Evolutionary conservation across 371 early-diverging fungal species (phyloP).

Genomic region (Actinomortierella wolfii): DNA sequence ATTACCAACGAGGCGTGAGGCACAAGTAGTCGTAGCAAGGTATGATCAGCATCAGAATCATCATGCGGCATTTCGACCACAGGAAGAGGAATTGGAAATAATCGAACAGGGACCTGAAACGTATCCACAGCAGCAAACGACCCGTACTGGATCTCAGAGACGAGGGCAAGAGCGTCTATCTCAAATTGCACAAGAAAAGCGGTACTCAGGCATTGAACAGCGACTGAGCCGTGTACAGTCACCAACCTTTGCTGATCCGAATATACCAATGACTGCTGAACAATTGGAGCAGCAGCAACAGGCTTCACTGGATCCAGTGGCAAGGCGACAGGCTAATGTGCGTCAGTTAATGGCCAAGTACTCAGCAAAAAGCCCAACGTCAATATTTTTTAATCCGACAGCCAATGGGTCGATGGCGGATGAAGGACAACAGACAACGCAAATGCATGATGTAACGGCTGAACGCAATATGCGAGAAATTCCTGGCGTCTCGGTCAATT

Average conservation of each 20-base stretch:
- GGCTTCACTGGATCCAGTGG: neutral
- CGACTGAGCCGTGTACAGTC: neutral
- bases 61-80: no score
- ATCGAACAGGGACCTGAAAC: no score
- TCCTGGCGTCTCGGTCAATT: neutral
- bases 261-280: constrained; percentile 15
- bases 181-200: no score
- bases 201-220: neutral
- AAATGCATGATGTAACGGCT: neutral
- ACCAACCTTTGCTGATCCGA: constrained; percentile 11
- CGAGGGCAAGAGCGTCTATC: no score
- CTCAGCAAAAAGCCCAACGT: constrained; percentile 11
- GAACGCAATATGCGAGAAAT: neutral
- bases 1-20: no score
- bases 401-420: neutral
- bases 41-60: no score
- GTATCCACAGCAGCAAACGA: no score
- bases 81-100: no score
- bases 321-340: constrained; percentile 27
- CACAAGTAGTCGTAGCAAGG: no score
- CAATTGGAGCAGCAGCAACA: constrained; percentile 5
- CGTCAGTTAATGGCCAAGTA: constrained; percentile 27
- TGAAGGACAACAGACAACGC: neutral
- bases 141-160: no score
- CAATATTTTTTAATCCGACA: constrained; percentile 10